Evolutionary conservation across 257 asterid species (phyloP).

Genomic region (Apocynum venetum): DNA sequence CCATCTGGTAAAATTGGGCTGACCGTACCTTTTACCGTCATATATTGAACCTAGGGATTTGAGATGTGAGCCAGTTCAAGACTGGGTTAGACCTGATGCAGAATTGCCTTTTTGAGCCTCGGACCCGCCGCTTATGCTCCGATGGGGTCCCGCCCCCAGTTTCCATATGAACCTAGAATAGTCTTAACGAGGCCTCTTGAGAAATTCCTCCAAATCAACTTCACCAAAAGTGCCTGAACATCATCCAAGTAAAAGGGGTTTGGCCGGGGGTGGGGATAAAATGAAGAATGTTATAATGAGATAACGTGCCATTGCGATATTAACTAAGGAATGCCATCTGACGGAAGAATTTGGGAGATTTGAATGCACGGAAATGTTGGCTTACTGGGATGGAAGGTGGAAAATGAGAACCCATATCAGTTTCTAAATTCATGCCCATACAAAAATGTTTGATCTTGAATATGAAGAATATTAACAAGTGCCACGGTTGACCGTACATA

Average conservation of each 20-base stretch:
- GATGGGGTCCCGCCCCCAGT: neutral
- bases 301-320: neutral
- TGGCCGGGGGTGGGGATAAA: neutral
- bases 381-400: too few species aligned
- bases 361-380: neutral
- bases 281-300: neutral
- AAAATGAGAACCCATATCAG: too few species aligned
- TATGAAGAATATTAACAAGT: neutral
- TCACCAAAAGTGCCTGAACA: neutral
- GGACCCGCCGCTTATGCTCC: neutral
- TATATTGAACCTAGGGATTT: constrained; percentile 1
- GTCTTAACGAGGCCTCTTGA: neutral
- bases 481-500: too few species aligned
- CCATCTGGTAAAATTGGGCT: constrained; percentile 16
- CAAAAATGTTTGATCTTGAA: neutral
- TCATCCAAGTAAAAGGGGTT: neutral
- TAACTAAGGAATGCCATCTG: neutral
- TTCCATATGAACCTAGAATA: neutral
- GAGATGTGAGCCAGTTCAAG: too few species aligned
- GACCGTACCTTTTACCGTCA: neutral
- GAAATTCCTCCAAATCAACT: neutral
- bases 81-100: neutral
- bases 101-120: neutral
- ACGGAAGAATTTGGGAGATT: neutral
- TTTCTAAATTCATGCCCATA: too few species aligned